These are phyloP conservation scores for Cryptosporidium ryanae DNA, from an alignment of 169 alveolate species.

Conservation along the genomic window DNA sequence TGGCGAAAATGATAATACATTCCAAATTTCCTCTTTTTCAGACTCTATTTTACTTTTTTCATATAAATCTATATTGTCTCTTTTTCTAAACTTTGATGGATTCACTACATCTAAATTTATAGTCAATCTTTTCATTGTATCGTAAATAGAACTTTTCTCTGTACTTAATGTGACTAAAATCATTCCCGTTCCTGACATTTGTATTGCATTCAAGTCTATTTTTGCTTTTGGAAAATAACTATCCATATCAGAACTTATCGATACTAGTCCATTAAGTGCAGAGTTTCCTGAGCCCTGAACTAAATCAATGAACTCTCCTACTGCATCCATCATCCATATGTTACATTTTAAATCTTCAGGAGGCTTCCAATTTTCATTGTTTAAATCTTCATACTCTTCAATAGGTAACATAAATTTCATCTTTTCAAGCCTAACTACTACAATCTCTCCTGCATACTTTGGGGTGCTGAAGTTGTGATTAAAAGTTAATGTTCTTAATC, in stretches of 20 bases:
- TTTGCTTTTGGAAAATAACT: slow-evolving; percentile 54
- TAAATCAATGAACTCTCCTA: slow-evolving; percentile 65
- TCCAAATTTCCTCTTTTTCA: slow-evolving; percentile 50
- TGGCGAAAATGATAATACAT: slow-evolving; percentile 45
- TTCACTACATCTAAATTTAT: slow-evolving; percentile 45
- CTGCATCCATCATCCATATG: slow-evolving; percentile 67
- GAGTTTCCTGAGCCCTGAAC: slow-evolving; percentile 14
- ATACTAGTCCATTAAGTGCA: slow-evolving; percentile 35
- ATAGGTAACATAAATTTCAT: background rate
- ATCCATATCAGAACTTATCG: slow-evolving; percentile 27
- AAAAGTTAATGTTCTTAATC: slow-evolving; percentile 22
- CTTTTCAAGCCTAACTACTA: slow-evolving; percentile 44
- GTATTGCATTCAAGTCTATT: slow-evolving; percentile 44
- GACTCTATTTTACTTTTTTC: background rate
- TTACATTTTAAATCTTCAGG: slow-evolving; percentile 48
- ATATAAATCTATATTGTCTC: background rate
- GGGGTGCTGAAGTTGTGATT: slow-evolving; percentile 53
- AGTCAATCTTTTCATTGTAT: slow-evolving; percentile 23
- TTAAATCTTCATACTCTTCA: background rate
- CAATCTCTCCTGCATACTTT: slow-evolving; percentile 49
- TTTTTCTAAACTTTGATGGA: slow-evolving; percentile 37
- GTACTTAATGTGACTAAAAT: slow-evolving; percentile 40
- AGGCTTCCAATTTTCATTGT: slow-evolving; percentile 11
- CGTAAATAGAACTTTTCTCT: slow-evolving; percentile 13
- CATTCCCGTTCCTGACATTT: slow-evolving; percentile 59